A percentile compares a stretch with the other conserved stretches of the same genome.
Conservation (phyloP, 1,284 basidiomycete species). For the Marasmius oreades region DNA sequence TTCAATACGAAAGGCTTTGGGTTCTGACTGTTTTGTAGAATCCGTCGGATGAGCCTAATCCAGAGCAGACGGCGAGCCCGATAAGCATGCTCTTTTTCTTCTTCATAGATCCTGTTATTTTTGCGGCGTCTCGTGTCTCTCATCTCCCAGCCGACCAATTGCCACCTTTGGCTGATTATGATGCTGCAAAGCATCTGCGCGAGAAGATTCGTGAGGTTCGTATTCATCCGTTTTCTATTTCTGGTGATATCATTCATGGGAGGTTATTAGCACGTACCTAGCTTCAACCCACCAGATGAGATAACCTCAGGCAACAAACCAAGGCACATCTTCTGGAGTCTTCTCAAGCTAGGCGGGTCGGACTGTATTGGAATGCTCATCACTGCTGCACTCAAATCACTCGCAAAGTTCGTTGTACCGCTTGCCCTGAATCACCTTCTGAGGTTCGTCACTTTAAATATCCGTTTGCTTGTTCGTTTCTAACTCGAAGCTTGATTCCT, state of each 20-base stretch:
- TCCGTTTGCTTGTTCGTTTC: neutral
- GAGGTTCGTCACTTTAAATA: constrained; percentile 12
- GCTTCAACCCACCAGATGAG: neutral
- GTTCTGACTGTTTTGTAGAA: constrained; percentile 21
- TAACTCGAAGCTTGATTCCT: neutral
- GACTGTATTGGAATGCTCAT: constrained; percentile 21
- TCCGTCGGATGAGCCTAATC: constrained; percentile 35
- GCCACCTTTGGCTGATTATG: constrained; percentile 49
- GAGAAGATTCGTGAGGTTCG: constrained; percentile 23
- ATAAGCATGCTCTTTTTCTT: constrained; percentile 44
- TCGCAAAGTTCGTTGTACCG: constrained; percentile 31
- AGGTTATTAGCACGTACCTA: constrained; percentile 8
- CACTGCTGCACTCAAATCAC: constrained; percentile 20
- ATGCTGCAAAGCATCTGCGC: constrained; percentile 27
- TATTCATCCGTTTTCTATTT: constrained; percentile 27
- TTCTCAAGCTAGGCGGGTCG: neutral
- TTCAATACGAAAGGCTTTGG: neutral
- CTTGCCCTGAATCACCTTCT: constrained; percentile 40
- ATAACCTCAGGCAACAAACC: neutral
- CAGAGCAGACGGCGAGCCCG: constrained; percentile 53
- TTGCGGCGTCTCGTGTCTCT: constrained; percentile 24
- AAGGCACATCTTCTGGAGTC: constrained; percentile 17
- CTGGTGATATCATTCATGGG: constrained; percentile 18
- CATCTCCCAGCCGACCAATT: constrained; percentile 32
- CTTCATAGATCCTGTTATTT: constrained; percentile 45